phyloP scores from a whole-genome alignment of 345 rosid genomes.

The Hibiscus syriacus region DNA sequence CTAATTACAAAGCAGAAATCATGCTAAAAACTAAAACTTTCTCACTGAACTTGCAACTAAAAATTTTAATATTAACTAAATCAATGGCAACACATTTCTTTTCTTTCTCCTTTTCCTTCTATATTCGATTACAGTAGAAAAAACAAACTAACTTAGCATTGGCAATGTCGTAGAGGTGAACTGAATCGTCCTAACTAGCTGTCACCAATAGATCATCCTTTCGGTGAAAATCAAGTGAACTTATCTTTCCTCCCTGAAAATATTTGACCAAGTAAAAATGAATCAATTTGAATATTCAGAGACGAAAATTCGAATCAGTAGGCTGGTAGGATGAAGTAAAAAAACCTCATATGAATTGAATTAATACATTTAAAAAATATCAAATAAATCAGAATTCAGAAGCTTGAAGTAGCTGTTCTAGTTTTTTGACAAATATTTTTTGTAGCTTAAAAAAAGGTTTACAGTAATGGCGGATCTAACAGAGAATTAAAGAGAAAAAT shows the following conservation, averaged over 20 bases:
- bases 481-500: background rate
- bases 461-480: background rate
- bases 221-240: conserved; percentile 81
- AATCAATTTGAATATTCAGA: background rate
- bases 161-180: conserved; percentile 81
- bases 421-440: background rate
- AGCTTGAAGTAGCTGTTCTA: background rate
- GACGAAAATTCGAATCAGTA: background rate
- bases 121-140: background rate
- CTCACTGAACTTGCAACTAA: background rate
- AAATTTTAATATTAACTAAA: no score
- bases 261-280: background rate
- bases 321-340: background rate
- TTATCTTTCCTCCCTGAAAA: conserved; percentile 74
- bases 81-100: no score
- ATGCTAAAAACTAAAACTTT: background rate
- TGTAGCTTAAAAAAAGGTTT: background rate
- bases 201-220: conserved; percentile 87
- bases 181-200: conserved; percentile 89
- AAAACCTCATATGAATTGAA: background rate
- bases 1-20: background rate
- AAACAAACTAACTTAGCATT: conserved; percentile 76
- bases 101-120: background rate
- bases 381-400: background rate
- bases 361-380: background rate